Evolutionary conservation across 805 yeast species (phyloP).

Genomic region (Candida germanica): DNA sequence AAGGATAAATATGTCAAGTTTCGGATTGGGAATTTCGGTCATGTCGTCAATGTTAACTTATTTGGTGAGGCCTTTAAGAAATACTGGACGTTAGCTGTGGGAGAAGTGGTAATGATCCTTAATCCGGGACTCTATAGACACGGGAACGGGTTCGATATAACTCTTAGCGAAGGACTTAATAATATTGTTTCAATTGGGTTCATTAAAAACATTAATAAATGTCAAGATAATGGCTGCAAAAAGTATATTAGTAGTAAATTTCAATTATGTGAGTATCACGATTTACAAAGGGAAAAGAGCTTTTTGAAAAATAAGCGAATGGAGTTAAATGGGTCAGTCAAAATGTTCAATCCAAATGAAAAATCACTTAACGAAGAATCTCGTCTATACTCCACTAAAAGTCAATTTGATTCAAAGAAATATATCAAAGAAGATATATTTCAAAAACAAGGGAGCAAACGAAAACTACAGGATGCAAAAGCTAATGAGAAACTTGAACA

Average conservation of each 20-base stretch:
- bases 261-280: slow-evolving; percentile 15
- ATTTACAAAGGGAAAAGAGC: slow-evolving; percentile 11
- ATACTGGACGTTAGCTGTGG: slow-evolving; percentile 71
- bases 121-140: slow-evolving; percentile 59
- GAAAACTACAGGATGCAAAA: slow-evolving; percentile 25
- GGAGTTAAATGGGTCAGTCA: slow-evolving; percentile 66
- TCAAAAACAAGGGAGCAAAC: slow-evolving; percentile 35
- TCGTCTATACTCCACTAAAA: slow-evolving; percentile 17
- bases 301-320: slow-evolving; percentile 47
- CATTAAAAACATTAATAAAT: slow-evolving; percentile 63
- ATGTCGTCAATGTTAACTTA: slow-evolving; percentile 56
- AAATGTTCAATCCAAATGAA: slow-evolving; percentile 43
- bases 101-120: slow-evolving; percentile 69
- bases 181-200: slow-evolving; percentile 72
- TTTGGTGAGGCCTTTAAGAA: slow-evolving; percentile 66
- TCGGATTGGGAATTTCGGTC: slow-evolving; percentile 65
- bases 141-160: slow-evolving; percentile 42
- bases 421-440: slow-evolving; percentile 48
- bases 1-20: slow-evolving; percentile 56
- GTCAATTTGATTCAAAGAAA: slow-evolving; percentile 26
- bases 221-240: slow-evolving; percentile 46
- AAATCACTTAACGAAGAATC: slow-evolving; percentile 20
- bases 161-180: slow-evolving; percentile 24
- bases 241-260: slow-evolving; percentile 33
- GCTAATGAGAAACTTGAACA: slow-evolving; percentile 35